These are phyloP conservation scores for Dendrothele bispora DNA, from an alignment of 768 basidiomycete species.

Conservation along the genomic window DNA sequence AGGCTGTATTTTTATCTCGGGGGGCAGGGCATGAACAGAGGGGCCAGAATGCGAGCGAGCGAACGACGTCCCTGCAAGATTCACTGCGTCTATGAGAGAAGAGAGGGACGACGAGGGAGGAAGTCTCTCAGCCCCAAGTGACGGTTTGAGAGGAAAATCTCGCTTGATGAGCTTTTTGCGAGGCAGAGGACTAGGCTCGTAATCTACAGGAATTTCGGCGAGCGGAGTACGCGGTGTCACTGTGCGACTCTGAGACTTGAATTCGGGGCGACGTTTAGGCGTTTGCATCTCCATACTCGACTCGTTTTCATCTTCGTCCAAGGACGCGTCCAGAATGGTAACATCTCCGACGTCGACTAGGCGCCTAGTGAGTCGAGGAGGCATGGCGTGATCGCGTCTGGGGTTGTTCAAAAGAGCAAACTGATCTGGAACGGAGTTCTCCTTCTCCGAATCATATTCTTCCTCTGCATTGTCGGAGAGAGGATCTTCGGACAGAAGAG, in stretches of 20 bases:
- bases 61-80: constrained; percentile 18
- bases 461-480: constrained; percentile 5
- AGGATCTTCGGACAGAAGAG: constrained; percentile 31
- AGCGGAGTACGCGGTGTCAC: constrained; percentile 6
- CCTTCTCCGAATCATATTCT: constrained; percentile 43
- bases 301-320: constrained; percentile 6
- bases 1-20: constrained; percentile 1
- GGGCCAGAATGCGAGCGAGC: constrained; percentile 6
- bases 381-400: constrained; percentile 22
- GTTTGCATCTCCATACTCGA: constrained; percentile 24
- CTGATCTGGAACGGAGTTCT: constrained; percentile 33
- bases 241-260: background rate
- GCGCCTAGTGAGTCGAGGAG: constrained; percentile 35
- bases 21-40: background rate
- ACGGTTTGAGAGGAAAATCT: constrained; percentile 19
- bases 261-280: constrained; percentile 5
- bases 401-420: constrained; percentile 24
- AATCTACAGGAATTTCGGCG: constrained; percentile 2
- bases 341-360: constrained; percentile 53
- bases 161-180: constrained; percentile 20
- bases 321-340: constrained; percentile 37
- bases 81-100: constrained; percentile 20
- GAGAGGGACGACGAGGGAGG: constrained; percentile 9
- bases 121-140: constrained; percentile 10
- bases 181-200: background rate